Percentiles rank a stretch among this genome's conserved stretches.
phyloP scores from a whole-genome alignment of 331 rosid species.

The Cydonia oblonga region DNA sequence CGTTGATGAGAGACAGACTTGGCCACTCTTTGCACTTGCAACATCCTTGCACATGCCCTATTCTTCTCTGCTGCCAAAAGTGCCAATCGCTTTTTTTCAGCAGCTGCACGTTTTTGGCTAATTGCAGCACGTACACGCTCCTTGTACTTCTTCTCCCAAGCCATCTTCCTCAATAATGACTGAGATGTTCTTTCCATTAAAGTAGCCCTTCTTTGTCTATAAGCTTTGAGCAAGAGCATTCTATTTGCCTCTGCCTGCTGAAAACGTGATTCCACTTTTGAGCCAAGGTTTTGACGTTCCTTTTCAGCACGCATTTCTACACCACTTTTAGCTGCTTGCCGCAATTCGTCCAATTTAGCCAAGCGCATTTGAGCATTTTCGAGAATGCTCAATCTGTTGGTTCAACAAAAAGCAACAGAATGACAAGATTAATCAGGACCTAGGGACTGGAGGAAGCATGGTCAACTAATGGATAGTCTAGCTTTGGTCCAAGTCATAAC shows the following conservation, averaged over 20 bases:
- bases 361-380: constrained; percentile 74
- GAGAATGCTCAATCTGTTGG: constrained; percentile 59
- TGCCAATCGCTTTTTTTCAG: constrained; percentile 70
- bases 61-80: constrained; percentile 81
- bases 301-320: constrained; percentile 64
- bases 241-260: constrained; percentile 86
- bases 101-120: constrained; percentile 80
- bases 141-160: constrained; percentile 84
- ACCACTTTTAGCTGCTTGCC: constrained; percentile 81
- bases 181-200: constrained; percentile 82
- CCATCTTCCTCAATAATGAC: constrained; percentile 68
- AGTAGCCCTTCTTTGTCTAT: constrained; percentile 76
- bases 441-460: neutral
- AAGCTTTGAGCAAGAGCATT: constrained; percentile 75
- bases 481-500: neutral
- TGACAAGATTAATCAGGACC: neutral
- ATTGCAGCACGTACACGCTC: constrained; percentile 84
- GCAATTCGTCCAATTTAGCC: constrained; percentile 72
- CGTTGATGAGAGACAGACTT: constrained; percentile 75
- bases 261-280: constrained; percentile 70
- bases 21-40: constrained; percentile 70
- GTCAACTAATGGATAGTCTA: neutral
- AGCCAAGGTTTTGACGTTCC: constrained; percentile 66
- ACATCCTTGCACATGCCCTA: constrained; percentile 65
- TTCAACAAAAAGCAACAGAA: constrained; percentile 11